Percentiles rank a stretch among this genome's conserved stretches.
Evolutionary conservation across 177 flowering plant genomes (phyloP).

Genomic region (Vitis hybrid): DNA sequence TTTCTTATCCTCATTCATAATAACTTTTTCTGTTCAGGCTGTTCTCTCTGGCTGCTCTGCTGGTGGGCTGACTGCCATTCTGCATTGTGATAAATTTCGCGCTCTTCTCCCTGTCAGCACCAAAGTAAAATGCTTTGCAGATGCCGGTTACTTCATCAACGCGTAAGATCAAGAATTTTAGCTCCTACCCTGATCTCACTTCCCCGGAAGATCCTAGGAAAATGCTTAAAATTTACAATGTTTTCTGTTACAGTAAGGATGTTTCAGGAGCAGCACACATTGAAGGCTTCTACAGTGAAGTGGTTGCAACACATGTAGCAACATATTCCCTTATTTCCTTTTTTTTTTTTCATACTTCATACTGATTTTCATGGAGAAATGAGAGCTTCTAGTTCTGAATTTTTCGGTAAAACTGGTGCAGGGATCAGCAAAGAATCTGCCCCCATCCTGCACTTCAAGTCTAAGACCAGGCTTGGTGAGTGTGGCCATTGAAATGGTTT

Average conservation of each 20-base stretch:
- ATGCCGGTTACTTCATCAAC: constrained; percentile 92
- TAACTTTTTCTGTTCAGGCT: constrained; percentile 46
- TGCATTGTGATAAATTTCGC: constrained; percentile 85
- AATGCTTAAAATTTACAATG: too few species aligned
- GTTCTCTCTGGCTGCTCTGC: constrained; percentile 96
- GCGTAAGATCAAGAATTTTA: constrained; percentile 38
- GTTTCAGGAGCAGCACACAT: constrained; percentile 65
- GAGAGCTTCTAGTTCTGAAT: neutral
- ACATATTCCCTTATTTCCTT: neutral
- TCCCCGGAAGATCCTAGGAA: too few species aligned
- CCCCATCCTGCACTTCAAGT: constrained; percentile 57
- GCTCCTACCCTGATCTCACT: neutral
- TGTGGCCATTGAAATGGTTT: neutral
- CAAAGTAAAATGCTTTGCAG: constrained; percentile 89
- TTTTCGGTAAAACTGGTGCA: constrained; percentile 21
- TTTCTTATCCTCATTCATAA: neutral
- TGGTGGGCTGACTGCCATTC: constrained; percentile 85
- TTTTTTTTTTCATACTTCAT: neutral
- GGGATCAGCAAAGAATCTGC: constrained; percentile 73
- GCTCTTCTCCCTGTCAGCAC: constrained; percentile 56
- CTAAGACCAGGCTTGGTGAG: constrained; percentile 54
- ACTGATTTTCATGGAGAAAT: neutral
- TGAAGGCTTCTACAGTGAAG: constrained; percentile 47
- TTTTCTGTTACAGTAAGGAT: constrained; percentile 58
- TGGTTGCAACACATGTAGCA: constrained; percentile 71